phyloP scores from a whole-genome alignment of 2,329 filamentous ascomycete species.

The Pseudomassariella vexata region DNA sequence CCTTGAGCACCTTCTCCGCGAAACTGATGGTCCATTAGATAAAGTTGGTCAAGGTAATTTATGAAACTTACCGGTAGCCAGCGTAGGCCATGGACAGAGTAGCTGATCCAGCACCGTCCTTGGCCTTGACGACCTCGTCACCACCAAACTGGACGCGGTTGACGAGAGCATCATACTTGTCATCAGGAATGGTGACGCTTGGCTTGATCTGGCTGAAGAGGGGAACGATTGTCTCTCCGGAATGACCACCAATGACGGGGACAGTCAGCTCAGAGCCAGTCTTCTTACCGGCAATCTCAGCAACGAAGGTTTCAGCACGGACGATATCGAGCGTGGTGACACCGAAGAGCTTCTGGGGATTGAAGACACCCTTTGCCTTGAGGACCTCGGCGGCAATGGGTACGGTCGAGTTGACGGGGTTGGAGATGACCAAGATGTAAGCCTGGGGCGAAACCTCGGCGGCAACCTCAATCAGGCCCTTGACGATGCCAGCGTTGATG shows the following conservation, averaged over 20 bases:
- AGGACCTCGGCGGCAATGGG: conserved; percentile 96
- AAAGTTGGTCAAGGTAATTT: too few species aligned
- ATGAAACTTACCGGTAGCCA: too few species aligned
- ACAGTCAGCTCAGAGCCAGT: conserved; percentile 91
- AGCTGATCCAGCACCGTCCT: conserved; percentile 94
- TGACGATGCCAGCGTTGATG: conserved; percentile 99
- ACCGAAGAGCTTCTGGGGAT: conserved; percentile 98
- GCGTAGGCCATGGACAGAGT: conserved; percentile 99
- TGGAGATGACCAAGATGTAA: conserved; percentile 95
- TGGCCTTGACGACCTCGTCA: conserved; percentile 98
- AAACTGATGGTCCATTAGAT: too few species aligned
- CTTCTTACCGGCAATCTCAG: conserved; percentile 85
- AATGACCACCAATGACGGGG: conserved; percentile 95
- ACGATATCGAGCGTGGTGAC: conserved; percentile 99
- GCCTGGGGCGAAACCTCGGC: conserved; percentile 85
- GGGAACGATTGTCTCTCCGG: conserved; percentile 95
- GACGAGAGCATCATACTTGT: conserved; percentile 76
- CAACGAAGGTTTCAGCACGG: conserved; percentile 96
- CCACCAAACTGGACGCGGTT: conserved; percentile 97
- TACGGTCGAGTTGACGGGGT: conserved; percentile 99
- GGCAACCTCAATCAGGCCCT: conserved; percentile 92
- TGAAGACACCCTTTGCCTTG: conserved; percentile 94
- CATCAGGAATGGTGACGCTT: conserved; percentile 77
- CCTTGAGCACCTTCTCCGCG: conserved; percentile 89
- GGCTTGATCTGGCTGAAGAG: conserved; percentile 95